Percentiles rank a stretch among this genome's conserved stretches.
Evolutionary conservation across 164 flowering plant species (phyloP).

Genomic region (Echeveria elegans): DNA sequence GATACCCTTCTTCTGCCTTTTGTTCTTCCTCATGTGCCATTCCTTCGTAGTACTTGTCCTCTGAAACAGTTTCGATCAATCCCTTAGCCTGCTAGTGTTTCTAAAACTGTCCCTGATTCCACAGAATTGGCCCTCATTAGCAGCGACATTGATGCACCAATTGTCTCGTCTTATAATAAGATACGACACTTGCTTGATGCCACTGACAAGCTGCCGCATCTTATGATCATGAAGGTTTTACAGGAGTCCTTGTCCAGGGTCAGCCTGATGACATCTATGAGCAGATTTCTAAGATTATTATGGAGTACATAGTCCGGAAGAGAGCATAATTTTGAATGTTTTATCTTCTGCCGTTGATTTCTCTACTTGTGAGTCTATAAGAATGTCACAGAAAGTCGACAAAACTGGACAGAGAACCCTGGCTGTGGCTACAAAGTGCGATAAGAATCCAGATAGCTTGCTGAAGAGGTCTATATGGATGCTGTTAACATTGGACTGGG

Average conservation of each 20-base stretch:
- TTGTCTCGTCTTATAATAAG: conserved; percentile 15
- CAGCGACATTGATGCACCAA: conserved; percentile 8
- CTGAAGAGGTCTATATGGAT: conserved; percentile 28
- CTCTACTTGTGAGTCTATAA: conserved; percentile 42
- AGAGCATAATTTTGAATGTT: conserved; percentile 39
- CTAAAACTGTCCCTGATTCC: too few species aligned
- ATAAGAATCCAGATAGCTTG: conserved; percentile 31
- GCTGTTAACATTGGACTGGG: conserved; percentile 39
- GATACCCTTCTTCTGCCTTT: too few species aligned
- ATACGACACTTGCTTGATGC: conserved; percentile 17
- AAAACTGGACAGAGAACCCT: conserved; percentile 33
- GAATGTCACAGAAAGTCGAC: conserved; percentile 42
- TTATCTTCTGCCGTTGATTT: conserved; percentile 38
- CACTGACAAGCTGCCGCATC: conserved; percentile 17
- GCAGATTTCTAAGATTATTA: conserved; percentile 29
- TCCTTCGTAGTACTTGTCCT: too few species aligned
- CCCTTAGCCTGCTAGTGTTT: too few species aligned
- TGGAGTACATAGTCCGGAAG: conserved; percentile 38
- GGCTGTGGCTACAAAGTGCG: conserved; percentile 40
- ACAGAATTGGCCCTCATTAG: neutral
- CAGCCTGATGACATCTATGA: conserved; percentile 43
- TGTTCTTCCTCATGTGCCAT: too few species aligned
- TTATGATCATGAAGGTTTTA: conserved; percentile 25
- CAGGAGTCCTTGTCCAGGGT: conserved; percentile 38
- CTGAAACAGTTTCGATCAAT: too few species aligned